These are phyloP conservation scores for Phytophthora pluvialis DNA, from an alignment of 352 stramenopile species.

Conservation along the genomic window DNA sequence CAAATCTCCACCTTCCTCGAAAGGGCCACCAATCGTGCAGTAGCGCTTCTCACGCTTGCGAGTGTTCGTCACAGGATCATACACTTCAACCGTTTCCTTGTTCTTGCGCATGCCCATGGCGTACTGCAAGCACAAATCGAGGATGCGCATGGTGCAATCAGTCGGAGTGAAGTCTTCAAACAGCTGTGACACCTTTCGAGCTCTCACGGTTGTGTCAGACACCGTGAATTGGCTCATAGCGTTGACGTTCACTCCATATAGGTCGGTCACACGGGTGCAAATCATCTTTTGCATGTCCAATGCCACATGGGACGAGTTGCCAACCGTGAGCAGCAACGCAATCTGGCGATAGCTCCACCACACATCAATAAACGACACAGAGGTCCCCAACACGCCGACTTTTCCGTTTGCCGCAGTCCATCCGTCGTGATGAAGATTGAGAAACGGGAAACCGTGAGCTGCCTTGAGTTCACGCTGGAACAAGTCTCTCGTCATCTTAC, in stretches of 20 bases:
- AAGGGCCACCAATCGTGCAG: too few species aligned
- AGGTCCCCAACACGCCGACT: not conserved
- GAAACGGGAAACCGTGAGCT: not conserved
- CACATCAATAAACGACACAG: not conserved
- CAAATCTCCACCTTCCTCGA: not conserved
- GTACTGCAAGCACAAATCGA: conserved; percentile 7
- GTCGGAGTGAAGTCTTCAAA: conserved; percentile 1
- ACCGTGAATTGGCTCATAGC: conserved; percentile 3
- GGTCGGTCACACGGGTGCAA: not conserved
- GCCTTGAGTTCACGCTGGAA: not conserved
- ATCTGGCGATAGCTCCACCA: not conserved
- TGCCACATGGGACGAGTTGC: not conserved
- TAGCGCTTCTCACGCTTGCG: too few species aligned
- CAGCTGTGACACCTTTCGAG: not conserved
- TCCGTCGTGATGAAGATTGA: not conserved
- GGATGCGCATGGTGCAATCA: conserved; percentile 2
- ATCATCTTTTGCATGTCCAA: not conserved
- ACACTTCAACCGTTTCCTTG: not conserved
- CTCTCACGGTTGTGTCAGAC: not conserved
- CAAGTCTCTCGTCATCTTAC: not conserved
- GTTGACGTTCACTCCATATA: not conserved
- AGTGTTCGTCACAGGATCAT: not conserved
- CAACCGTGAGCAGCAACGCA: not conserved
- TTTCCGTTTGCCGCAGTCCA: not conserved
- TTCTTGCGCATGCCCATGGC: conserved; percentile 2